Base-by-base conservation (phyloP, 78 protist species). In the Creolimax fragrantissima region DNA sequence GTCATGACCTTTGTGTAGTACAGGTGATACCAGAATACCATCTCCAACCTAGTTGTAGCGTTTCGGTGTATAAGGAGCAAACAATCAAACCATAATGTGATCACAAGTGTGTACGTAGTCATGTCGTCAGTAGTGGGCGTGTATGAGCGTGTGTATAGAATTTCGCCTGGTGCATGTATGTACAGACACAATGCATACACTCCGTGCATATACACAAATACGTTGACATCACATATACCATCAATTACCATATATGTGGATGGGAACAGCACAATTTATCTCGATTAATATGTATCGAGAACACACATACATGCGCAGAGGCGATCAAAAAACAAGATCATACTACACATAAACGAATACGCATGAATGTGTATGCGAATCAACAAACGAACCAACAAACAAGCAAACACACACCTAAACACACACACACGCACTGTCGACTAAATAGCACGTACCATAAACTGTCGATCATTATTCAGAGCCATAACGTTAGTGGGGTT, bases 401-500 rank as follows among this genome's bases (percentile, higher is more conserved):
- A 83, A 4, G 4, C 86, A 83, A 83, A 83, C 86, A 11, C 5
- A 11, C 11, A 83, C 86, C 5, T 83, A 83, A 35, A 83, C 86
- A 5, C 86, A 83, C 86, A 83, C 86, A 83, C 86, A 83, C 11
- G 5, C 5, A n/a, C 5, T 0, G 85, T 90, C 92, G 90, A 6
- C 3, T 92, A 5, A 35, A 84, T 5, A 5, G 84, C 2, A 45
- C 96, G 94, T 6, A 92, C 6, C 94, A 94, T 5, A 81, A 94
- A 92, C 93, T 94, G 96, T 45, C 67, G 81, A 83, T 92, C 93
- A 86, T 92, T 81, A 24, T 35, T 45, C 11, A 35, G 83, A 11
- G 88, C 24, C 17, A 36, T 3, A 32, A 85, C 32, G 36, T 91
- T 93, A 0, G 3, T 3, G 35, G 95, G 91, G 17, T 36, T 91